Base-by-base conservation (phyloP, 805 yeast genomes). In the Middelhovenomyces tepae region DNA sequence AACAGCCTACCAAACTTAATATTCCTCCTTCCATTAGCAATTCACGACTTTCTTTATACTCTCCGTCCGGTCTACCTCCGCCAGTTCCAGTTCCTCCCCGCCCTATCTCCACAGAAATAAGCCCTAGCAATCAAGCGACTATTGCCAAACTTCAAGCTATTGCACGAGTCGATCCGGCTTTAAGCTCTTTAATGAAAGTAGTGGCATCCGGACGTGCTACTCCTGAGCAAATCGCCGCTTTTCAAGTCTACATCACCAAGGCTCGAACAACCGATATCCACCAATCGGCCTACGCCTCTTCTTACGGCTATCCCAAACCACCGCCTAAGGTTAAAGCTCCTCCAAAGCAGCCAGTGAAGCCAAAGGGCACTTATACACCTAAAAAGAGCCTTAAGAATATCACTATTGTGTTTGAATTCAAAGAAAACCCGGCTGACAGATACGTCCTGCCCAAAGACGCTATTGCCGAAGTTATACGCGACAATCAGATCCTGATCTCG, bases 171-270 rank as follows among this genome's bases (percentile, higher is more conserved):
- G 93, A 86, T 48, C 66, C 73, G 0, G 67, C 75, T 4, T 57
- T 89, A 31, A 79, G 75, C 42, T 57, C 68, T 1, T 59, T 89
- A 33, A 86, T 89, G 95, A 75, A 78, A 41, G 70, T 68, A 4
- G 95, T 89, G 2, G 96, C 97, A 0, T 70, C 78, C 36, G 94
- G 94, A 4, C 67, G 64, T 16, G 95, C 95, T 0, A 54, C 75
- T 1, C 69, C 73, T 4, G 75, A 69, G 5, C 89, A 85, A 53
- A 79, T 89, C 11, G 61, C 71, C 16, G 75, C 73, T 28, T 89
- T 89, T 53, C 94, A 87, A 54, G 75, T 70, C 14, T 82, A 81
- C 46, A 85, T 89, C 36, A 76, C 73, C 38, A 64, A 75, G 35
- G 96, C 96, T 0, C 69, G 80, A 40, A 73, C 69, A 18, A 78